Conservation (phyloP, 2,329 filamentous ascomycete genomes). For the Rutstroemia sp. region DNA sequence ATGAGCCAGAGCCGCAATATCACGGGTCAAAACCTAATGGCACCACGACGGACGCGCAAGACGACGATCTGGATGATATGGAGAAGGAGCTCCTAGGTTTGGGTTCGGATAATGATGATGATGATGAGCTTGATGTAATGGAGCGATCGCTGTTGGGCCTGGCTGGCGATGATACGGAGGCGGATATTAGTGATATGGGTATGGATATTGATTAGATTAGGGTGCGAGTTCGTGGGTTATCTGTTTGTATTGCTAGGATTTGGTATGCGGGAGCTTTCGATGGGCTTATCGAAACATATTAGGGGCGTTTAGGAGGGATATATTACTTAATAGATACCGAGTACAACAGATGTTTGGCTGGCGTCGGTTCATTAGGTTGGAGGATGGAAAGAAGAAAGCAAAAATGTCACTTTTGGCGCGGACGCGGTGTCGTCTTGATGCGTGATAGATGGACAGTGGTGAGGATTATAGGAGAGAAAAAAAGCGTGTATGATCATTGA, state of each 20-base stretch:
- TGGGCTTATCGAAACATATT: slow-evolving; percentile 1
- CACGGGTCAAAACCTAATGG: slow-evolving; percentile 31
- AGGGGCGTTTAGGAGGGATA: background rate
- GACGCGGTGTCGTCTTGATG: no score
- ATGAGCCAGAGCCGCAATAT: slow-evolving; percentile 29
- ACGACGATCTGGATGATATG: slow-evolving; percentile 47
- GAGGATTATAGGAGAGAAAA: no score
- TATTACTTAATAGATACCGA: no score
- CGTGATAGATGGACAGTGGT: no score
- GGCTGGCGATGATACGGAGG: slow-evolving; percentile 28
- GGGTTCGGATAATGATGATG: slow-evolving; percentile 36
- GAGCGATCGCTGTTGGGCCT: slow-evolving; percentile 32
- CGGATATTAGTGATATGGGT: slow-evolving; percentile 25
- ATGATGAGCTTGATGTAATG: slow-evolving; percentile 40
- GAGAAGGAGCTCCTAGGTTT: slow-evolving; percentile 44
- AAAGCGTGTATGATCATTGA: no score
- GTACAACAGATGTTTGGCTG: no score
- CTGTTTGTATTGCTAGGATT: slow-evolving; percentile 1
- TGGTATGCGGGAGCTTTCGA: background rate
- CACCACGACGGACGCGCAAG: slow-evolving; percentile 18
- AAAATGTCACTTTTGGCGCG: no score
- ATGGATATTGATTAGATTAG: slow-evolving; percentile 20
- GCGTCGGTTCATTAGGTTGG: no score
- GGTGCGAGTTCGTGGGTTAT: no score
- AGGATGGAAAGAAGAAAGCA: no score